Base-by-base conservation (phyloP, 148 eudicot species). In the Linanthus parryae region DNA sequence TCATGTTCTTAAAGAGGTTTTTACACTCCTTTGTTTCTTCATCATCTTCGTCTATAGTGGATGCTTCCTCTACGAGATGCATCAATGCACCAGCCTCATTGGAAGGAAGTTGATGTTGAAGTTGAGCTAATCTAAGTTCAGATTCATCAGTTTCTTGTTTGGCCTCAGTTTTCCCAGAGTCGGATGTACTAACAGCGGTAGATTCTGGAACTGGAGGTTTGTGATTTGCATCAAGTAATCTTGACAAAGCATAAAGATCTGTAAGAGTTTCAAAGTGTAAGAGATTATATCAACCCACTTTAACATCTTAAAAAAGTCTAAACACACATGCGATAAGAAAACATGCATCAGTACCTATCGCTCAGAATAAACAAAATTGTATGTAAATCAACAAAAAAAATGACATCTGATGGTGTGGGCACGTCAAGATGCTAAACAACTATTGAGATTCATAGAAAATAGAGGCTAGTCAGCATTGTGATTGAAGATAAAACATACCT, bases 241-340 rank as follows among this genome's bases (percentile, higher is more conserved):
- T 82, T 65, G 95, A 76, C 58, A 86, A 68, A 27, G 84, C 95
- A 69, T 90, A 90, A 29, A 90, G 78, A 56, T 86, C 97, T 90
- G 88, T n/a, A n/a, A n/a, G n/a, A n/a, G n/a, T n/a, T n/a, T n/a
- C n/a, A n/a, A 15, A 38, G n/a, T 27, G 2, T 34, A 41, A 13
- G 13, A 46, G 13, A 45, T 14, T 12, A 53, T 29, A n/a, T n/a
- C n/a, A n/a, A n/a, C n/a, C n/a, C n/a, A n/a, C n/a, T n/a, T n/a
- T n/a, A n/a, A n/a, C n/a, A n/a, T n/a, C n/a, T n/a, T n/a, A n/a
- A n/a, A n/a, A n/a, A n/a, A n/a, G n/a, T n/a, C n/a, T n/a, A n/a
- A n/a, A n/a, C n/a, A n/a, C n/a, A n/a, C n/a, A n/a, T n/a, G n/a
- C n/a, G n/a, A n/a, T n/a, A n/a, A n/a, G n/a, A n/a, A n/a, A n/a